phyloP scores from a whole-genome alignment of 352 stramenopile genomes.

The Globisporangium abappressorium region DNA sequence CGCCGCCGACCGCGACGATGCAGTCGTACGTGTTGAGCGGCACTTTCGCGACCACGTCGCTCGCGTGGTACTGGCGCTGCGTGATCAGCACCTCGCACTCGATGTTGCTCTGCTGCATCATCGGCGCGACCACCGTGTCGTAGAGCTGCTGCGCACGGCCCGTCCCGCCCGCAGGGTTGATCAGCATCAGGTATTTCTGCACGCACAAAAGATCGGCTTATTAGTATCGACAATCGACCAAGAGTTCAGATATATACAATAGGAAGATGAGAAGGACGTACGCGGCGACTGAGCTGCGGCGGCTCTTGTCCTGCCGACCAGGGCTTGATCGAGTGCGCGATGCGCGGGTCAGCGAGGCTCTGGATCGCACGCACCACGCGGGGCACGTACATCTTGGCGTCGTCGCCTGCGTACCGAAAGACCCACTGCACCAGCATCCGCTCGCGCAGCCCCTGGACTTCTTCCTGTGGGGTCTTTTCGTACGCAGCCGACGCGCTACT shows the following conservation, averaged over 20 bases:
- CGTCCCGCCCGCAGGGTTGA: constrained; percentile 60
- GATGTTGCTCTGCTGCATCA: constrained; percentile 55
- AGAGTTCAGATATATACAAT: constrained; percentile 10
- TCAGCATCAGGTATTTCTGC: constrained; percentile 56
- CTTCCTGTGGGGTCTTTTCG: constrained; percentile 13
- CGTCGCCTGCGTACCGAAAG: constrained; percentile 32
- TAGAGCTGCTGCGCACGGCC: constrained; percentile 55
- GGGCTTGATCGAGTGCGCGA: constrained; percentile 19
- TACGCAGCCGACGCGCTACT: not conserved
- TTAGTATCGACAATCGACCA: constrained; percentile 8
- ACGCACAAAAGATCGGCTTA: not conserved
- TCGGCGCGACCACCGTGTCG: constrained; percentile 40
- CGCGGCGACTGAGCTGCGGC: constrained; percentile 30
- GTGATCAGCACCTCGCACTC: constrained; percentile 53
- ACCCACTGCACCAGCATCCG: constrained; percentile 45
- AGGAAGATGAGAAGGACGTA: constrained; percentile 20
- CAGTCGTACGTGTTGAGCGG: constrained; percentile 56
- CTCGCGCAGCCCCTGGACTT: not conserved
- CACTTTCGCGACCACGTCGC: constrained; percentile 38
- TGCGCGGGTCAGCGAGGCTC: constrained; percentile 41
- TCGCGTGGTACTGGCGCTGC: constrained; percentile 47
- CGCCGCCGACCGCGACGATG: constrained; percentile 57
- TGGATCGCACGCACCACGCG: constrained; percentile 39
- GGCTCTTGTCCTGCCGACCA: not conserved
- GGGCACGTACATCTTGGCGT: constrained; percentile 27